These are phyloP conservation scores for Collybia sp. DNA, from an alignment of 768 basidiomycete genomes.

Conservation along the genomic window DNA sequence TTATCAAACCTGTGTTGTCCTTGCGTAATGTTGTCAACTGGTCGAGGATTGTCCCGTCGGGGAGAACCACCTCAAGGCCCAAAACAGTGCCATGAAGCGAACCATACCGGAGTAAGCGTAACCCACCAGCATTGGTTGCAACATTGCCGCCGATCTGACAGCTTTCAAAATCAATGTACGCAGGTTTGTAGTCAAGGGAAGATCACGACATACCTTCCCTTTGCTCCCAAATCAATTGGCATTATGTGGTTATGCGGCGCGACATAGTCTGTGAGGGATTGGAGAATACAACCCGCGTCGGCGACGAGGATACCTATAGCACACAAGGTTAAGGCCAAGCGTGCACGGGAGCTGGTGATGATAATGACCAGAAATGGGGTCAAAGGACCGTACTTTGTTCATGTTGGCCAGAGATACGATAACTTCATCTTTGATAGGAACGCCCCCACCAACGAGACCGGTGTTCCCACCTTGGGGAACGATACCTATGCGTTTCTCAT, in stretches of 20 bases:
- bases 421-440: conserved; percentile 84
- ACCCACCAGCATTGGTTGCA: conserved; percentile 96
- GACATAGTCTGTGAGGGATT: conserved; percentile 82
- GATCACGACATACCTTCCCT: conserved; percentile 69
- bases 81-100: conserved; percentile 93
- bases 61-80: conserved; percentile 92
- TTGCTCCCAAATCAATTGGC: conserved; percentile 93
- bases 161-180: conserved; percentile 29
- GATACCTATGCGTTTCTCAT: conserved; percentile 74
- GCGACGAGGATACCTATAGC: conserved; percentile 77
- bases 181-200: neutral
- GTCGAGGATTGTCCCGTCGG: conserved; percentile 89
- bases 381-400: conserved; percentile 77
- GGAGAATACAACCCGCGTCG: conserved; percentile 93
- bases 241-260: conserved; percentile 90
- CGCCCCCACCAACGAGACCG: conserved; percentile 92
- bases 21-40: conserved; percentile 89
- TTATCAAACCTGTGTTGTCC: conserved; percentile 84
- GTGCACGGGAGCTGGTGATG: conserved; percentile 8
- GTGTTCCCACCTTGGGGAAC: conserved; percentile 99
- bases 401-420: conserved; percentile 82
- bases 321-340: conserved; percentile 4
- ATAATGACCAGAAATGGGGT: conserved; percentile 69
- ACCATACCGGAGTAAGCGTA: conserved; percentile 90
- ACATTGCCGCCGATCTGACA: conserved; percentile 99